Evolutionary conservation across 2,329 filamentous ascomycete genomes (phyloP), one percentile per base, ranked within the genome.

Genomic region (Fusarium sp.): DNA sequence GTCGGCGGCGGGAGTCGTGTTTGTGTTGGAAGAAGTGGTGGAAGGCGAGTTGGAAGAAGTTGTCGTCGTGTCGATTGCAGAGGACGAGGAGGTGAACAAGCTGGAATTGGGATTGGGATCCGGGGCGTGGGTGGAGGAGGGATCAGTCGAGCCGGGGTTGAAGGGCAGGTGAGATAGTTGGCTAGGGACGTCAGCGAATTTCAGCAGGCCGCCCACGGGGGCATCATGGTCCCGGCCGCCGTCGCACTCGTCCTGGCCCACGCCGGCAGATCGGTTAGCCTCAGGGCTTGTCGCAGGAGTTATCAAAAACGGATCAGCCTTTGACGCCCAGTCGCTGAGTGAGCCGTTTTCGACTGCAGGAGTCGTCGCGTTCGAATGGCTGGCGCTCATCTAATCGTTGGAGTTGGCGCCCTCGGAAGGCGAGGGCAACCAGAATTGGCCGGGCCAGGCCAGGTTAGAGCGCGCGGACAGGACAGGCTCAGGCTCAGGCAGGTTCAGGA

Each of bases 101-200:
- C 70, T 74, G 57, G 71, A 71, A 73, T 71, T 73, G 67, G 62
- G 66, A 73, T 71, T 73, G 64, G 62, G 66, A 61, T 65, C 63
- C 55, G 69, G 71, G 71, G 62, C 64, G 63, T 62, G 64, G 64
- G 71, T 72, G 70, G 62, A 69, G 74, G 57, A 64, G 71, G 65
- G 64, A 68, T 70, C 70, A 68, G 67, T 67, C 62, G 75, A 72
- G 68, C 73, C 72, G 67, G 73, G 74, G 73, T 70, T 74, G 70
- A 69, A 74, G 49, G 73, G 69, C 62, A 73, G 69, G 64, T 73
- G 67, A 60, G 74, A 67, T 58, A 72, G 62, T 60, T 75, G 68
- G 68, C 68, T 67, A 67, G 73, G 73, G 64, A 73, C 62, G 67
- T 75, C 74, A 74, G 74, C 71, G 70, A 73, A 70, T 68, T 74